Evolutionary conservation across 1,284 basidiomycete genomes (phyloP).

Genomic region (Irpex sp.): DNA sequence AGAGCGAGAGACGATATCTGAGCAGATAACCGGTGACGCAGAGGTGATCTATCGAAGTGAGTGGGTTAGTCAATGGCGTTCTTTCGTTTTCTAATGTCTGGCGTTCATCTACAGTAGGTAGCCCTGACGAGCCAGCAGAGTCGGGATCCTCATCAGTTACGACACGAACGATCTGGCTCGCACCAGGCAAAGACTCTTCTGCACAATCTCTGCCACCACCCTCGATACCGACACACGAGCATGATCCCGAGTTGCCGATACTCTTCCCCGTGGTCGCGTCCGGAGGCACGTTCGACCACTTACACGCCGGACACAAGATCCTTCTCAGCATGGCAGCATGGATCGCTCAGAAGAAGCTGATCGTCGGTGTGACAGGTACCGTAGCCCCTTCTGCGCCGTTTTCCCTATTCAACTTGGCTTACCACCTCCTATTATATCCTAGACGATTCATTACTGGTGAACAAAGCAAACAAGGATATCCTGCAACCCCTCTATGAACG

Average conservation of each 20-base stretch:
- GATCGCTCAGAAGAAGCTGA: constrained; percentile 75
- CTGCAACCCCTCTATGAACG: constrained; percentile 67
- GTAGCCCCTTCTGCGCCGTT: background rate
- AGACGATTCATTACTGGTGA: constrained; percentile 74
- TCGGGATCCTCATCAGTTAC: too few relatives aligned
- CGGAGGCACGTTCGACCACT: constrained; percentile 93
- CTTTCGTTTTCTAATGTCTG: background rate
- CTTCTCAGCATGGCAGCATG: constrained; percentile 89
- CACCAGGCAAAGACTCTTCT: constrained; percentile 7
- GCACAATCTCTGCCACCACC: constrained; percentile 5
- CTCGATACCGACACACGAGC: constrained; percentile 3
- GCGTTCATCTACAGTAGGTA: background rate
- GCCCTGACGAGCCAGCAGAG: background rate
- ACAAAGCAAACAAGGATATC: constrained; percentile 70
- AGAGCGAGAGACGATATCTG: constrained; percentile 38
- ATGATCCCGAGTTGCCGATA: constrained; percentile 16
- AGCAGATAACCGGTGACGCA: constrained; percentile 28
- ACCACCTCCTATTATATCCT: constrained; percentile 6
- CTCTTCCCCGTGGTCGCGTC: constrained; percentile 46
- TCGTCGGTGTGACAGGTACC: constrained; percentile 86
- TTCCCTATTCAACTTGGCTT: constrained; percentile 1
- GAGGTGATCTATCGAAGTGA: constrained; percentile 26
- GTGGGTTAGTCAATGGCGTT: background rate
- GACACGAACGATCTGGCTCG: constrained; percentile 3
- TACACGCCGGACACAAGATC: constrained; percentile 98